These are phyloP conservation scores for Candida sonorensis DNA, from an alignment of 805 yeast genomes.

Conservation along the genomic window DNA sequence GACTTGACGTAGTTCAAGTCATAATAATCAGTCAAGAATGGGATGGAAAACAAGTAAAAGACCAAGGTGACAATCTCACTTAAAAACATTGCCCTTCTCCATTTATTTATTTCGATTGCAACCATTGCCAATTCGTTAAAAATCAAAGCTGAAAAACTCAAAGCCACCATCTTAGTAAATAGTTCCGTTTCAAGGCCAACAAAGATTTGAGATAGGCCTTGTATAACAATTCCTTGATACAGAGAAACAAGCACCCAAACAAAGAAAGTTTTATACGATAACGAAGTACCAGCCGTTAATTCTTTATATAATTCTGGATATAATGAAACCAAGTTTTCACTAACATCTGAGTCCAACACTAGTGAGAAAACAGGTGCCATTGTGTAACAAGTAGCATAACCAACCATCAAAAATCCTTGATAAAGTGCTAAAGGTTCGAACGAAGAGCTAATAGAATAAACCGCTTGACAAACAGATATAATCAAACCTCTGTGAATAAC, in stretches of 20 bases:
- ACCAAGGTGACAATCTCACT: conserved; percentile 66
- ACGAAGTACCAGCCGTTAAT: conserved; percentile 77
- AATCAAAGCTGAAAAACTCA: conserved; percentile 73
- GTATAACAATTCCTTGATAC: conserved; percentile 87
- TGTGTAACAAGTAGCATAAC: conserved; percentile 93
- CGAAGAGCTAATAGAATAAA: conserved; percentile 75
- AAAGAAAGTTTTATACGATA: conserved; percentile 82
- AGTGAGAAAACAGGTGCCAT: conserved; percentile 97
- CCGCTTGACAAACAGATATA: conserved; percentile 92
- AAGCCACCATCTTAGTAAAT: conserved; percentile 74
- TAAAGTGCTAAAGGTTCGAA: conserved; percentile 93
- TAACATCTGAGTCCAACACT: conserved; percentile 87
- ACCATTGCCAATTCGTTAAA: conserved; percentile 91
- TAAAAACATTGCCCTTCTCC: conserved; percentile 74
- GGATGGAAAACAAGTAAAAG: conserved; percentile 67
- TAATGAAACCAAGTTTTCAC: conserved; percentile 76
- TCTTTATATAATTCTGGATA: conserved; percentile 96
- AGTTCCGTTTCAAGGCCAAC: conserved; percentile 49
- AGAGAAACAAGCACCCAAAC: conserved; percentile 85
- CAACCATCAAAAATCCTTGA: conserved; percentile 98
- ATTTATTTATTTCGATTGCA: conserved; percentile 83
- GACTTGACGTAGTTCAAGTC: conserved; percentile 58
- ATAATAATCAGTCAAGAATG: conserved; percentile 83
- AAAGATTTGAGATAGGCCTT: conserved; percentile 71
- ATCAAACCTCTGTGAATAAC: conserved; percentile 94